phyloP scores from a whole-genome alignment of 2,329 filamentous ascomycete genomes.

The Podosphaera leucotricha region DNA sequence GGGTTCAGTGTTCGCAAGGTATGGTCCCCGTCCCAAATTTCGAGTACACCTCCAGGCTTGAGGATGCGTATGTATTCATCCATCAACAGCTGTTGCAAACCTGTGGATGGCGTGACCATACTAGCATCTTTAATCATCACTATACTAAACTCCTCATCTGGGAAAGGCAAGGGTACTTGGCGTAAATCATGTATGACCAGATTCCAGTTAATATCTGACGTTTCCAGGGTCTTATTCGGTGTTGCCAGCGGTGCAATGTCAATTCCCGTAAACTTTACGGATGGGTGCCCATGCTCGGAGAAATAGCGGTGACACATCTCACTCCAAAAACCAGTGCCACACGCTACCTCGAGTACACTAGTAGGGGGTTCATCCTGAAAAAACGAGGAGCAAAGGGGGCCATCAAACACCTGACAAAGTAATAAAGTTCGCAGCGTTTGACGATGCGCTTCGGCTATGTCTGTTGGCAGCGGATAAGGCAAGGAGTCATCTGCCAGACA shows the following conservation, averaged over 20 bases:
- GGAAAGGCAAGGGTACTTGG: slow-evolving; percentile 51
- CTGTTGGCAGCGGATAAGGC: slow-evolving; percentile 68
- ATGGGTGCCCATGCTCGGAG: slow-evolving; percentile 37
- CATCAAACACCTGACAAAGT: slow-evolving; percentile 58
- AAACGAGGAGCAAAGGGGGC: slow-evolving; percentile 49
- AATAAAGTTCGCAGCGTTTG: slow-evolving; percentile 69
- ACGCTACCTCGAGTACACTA: slow-evolving; percentile 66
- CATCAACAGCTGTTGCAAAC: slow-evolving; percentile 28
- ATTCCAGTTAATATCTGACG: slow-evolving; percentile 58
- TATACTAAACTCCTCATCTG: slow-evolving; percentile 60
- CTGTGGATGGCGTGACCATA: slow-evolving; percentile 34
- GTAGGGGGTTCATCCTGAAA: slow-evolving; percentile 44
- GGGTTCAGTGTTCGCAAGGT: slow-evolving; percentile 62
- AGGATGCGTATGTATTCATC: slow-evolving; percentile 60
- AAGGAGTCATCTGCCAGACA: slow-evolving; percentile 54
- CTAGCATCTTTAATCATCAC: slow-evolving; percentile 73
- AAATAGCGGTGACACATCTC: slow-evolving; percentile 70
- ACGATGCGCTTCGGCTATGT: slow-evolving; percentile 66
- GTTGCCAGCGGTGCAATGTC: slow-evolving; percentile 51
- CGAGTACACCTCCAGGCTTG: slow-evolving; percentile 53
- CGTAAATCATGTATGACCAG: slow-evolving; percentile 78
- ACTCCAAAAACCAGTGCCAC: slow-evolving; percentile 76
- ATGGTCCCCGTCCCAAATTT: slow-evolving; percentile 79
- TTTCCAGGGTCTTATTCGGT: background rate
- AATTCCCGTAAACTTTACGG: slow-evolving; percentile 58